Conservation (phyloP, 2,329 filamentous ascomycete genomes). For the Fusarium denticulatum region DNA sequence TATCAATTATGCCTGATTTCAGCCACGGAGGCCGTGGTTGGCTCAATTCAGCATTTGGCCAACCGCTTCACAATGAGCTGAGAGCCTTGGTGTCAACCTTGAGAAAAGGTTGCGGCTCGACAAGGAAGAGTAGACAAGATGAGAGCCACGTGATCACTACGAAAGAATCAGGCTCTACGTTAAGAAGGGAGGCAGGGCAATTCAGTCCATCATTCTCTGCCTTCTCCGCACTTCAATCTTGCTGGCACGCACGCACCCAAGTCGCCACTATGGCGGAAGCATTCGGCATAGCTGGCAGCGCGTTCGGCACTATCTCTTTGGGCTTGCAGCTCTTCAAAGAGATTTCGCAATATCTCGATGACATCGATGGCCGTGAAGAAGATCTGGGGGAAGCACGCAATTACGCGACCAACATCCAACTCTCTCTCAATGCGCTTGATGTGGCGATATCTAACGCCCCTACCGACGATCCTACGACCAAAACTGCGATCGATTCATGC, state of each 20-base stretch:
- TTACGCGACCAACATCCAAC: background rate
- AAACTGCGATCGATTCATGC: background rate
- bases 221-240: background rate
- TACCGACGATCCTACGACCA: rapidly evolving
- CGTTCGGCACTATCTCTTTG: background rate
- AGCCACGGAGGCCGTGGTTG: too few species aligned
- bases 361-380: background rate
- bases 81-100: background rate
- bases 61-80: background rate
- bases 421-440: background rate
- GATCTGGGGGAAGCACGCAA: background rate
- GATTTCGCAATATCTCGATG: background rate
- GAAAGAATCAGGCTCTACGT: too few species aligned
- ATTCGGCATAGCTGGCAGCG: background rate
- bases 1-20: background rate
- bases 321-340: background rate
- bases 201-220: too few species aligned
- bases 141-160: too few species aligned
- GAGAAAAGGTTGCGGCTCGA: too few species aligned
- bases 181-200: too few species aligned
- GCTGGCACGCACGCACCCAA: rapidly evolving
- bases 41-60: too few species aligned
- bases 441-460: background rate
- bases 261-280: background rate
- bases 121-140: too few species aligned